These are phyloP conservation scores for Eucalyptus erythrocorys DNA, from an alignment of 345 rosid species.

Conservation along the genomic window DNA sequence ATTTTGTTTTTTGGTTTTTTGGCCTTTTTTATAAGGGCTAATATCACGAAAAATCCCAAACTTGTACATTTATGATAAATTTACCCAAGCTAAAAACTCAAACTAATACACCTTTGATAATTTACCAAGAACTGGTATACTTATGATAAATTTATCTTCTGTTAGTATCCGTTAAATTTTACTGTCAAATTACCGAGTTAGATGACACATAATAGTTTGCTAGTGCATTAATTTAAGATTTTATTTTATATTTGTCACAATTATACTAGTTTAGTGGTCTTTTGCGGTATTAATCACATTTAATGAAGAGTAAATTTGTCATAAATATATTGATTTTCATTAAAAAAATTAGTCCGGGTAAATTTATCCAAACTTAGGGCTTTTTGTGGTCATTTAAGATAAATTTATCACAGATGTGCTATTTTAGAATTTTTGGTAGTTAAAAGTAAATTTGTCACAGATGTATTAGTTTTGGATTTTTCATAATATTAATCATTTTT, in stretches of 20 bases:
- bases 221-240: too few species aligned
- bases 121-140: accelerated
- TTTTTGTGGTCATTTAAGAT: too few species aligned
- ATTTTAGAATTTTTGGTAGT: accelerated
- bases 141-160: accelerated
- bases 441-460: accelerated
- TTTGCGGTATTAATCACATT: accelerated
- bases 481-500: accelerated
- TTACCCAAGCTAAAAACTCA: too few species aligned
- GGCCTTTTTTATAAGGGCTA: neutral
- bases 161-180: accelerated
- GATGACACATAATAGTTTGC: accelerated
- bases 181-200: accelerated
- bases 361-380: too few species aligned
- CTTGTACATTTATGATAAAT: accelerated
- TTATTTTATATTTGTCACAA: accelerated
- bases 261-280: too few species aligned
- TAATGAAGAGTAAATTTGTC: accelerated
- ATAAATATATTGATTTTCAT: accelerated
- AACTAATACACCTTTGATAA: too few species aligned
- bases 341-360: accelerated
- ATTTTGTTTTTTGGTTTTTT: accelerated
- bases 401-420: accelerated
- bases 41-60: too few species aligned
- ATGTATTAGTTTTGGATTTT: accelerated